A percentile compares a stretch with the other conserved stretches of the same genome.
These are phyloP conservation scores for Eremothecium gossypii DNA, from an alignment of 1,139 yeast species.

Conservation along the genomic window DNA sequence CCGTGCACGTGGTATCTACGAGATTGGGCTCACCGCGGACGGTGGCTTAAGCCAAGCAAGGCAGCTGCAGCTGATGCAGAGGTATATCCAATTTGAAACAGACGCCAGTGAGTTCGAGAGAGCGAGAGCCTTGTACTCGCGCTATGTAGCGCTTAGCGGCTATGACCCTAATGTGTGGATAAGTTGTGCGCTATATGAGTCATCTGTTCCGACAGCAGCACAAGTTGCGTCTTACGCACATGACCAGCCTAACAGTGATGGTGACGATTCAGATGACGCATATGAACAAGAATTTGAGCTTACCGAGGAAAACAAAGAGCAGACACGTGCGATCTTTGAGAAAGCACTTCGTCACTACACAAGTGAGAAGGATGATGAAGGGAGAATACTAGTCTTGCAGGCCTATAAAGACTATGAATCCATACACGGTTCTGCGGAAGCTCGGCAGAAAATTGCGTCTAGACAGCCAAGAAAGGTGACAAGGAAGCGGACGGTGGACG, in stretches of 20 bases:
- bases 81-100: constrained; percentile 48
- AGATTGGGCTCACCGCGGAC: constrained; percentile 36
- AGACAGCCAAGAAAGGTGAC: constrained; percentile 50
- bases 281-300: constrained; percentile 43
- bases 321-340: constrained; percentile 49
- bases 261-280: constrained; percentile 35
- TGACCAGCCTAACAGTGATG: constrained; percentile 30
- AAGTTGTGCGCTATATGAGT: constrained; percentile 61
- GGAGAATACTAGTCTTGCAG: constrained; percentile 48
- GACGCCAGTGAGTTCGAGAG: constrained; percentile 48
- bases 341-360: constrained; percentile 44
- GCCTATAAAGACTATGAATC: constrained; percentile 61
- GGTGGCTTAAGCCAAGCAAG: constrained; percentile 10
- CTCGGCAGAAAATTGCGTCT: constrained; percentile 32
- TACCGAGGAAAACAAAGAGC: constrained; percentile 41
- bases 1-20: constrained; percentile 54
- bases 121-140: constrained; percentile 47
- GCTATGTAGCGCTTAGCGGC: constrained; percentile 32
- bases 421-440: constrained; percentile 45
- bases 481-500: constrained; percentile 39
- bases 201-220: constrained; percentile 49
- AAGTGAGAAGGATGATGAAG: constrained; percentile 32
- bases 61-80: constrained; percentile 11
- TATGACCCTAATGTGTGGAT: constrained; percentile 49
- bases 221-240: constrained; percentile 36